Conservation (phyloP, 2,329 filamentous ascomycete genomes). For the Truncatella angustata region DNA sequence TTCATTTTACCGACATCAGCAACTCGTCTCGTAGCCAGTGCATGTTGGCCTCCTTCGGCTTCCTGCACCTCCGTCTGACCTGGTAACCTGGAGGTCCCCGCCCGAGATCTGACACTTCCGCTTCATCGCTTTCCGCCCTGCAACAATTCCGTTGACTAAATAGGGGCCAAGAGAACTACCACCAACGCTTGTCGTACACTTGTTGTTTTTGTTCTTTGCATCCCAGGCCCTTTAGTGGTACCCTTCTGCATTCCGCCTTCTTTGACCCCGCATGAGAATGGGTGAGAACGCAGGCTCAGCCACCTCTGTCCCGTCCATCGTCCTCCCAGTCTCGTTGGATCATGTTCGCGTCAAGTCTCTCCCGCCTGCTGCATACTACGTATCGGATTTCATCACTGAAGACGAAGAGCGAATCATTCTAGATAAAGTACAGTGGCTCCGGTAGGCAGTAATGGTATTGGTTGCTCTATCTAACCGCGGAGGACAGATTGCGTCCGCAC, state of each 20-base stretch:
- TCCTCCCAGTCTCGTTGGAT: slow-evolving; percentile 49
- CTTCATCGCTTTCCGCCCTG: not conserved
- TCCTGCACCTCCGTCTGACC: slow-evolving; percentile 1
- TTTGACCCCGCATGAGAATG: not conserved
- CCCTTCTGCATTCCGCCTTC: slow-evolving; percentile 3
- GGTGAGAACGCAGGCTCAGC: slow-evolving; percentile 1
- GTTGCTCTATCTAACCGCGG: slow-evolving; percentile 42
- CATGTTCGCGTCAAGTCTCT: slow-evolving; percentile 51
- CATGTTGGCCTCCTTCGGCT: not conserved
- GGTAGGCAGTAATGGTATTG: slow-evolving; percentile 11
- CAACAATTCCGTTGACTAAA: not conserved
- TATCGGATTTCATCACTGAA: slow-evolving; percentile 76
- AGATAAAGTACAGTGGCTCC: slow-evolving; percentile 57
- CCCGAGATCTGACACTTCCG: not conserved
- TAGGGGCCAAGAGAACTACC: too few relatives aligned
- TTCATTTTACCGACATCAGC: not conserved
- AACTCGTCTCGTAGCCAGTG: not conserved
- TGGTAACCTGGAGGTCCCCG: not conserved
- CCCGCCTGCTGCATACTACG: slow-evolving; percentile 73
- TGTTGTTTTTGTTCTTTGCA: too few relatives aligned
- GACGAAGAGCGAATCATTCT: slow-evolving; percentile 73
- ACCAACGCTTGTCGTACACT: not conserved
- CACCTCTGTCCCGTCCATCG: slow-evolving; percentile 3
- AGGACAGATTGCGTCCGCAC: slow-evolving; percentile 57
- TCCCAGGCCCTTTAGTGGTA: not conserved